Evolutionary conservation across 2,329 filamentous ascomycete species (phyloP), one percentile per base, ranked within the genome.

Genomic region (Aspergillus phoenicis): DNA sequence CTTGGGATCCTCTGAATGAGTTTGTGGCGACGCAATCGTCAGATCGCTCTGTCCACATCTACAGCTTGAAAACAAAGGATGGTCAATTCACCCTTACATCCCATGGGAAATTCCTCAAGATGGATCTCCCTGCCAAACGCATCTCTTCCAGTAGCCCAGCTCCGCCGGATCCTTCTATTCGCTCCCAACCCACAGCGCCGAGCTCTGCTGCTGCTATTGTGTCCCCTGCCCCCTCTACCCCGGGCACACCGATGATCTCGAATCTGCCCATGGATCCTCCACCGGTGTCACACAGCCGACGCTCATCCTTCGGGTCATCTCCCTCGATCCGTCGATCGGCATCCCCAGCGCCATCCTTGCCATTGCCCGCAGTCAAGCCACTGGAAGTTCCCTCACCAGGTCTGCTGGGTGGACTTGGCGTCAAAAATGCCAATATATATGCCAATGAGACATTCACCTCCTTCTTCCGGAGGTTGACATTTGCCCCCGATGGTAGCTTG

Each of bases 21-120:
- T 99, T 93, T 76, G 93, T 99, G 62, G 95, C 95, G 39, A 99
- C 95, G 1, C 95, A 99, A 75, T 99, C 95, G 6, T 99, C 95
- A 5, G 95, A 99, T 79, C 90, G 95, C 73, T 97, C 95, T 2
- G 94, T 98, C 13, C 96, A 99, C 77, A 95, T 99, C 67, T 99
- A 99, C 80, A 94, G 91, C 0, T 82, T 99, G 64, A 96, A 92
- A 81, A 97, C 91, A 22, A 99, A 98, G 73, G 95, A 99, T 70
- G 95, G 95, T 30, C 92, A 96, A 68, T 97, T 97, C 73, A 93
- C 92, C 0, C 83, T 99, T 54, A 85, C 84, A 58, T 88, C 91
- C 20, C 88, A 89, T 73, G 87, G 90, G 62, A 93, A 93, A 75
- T 84, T 98, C 65, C 89, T 91, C 51, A 95, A 91, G 80, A 94